Conservation (phyloP, 768 basidiomycete genomes). For the Lactarius evosmus region DNA sequence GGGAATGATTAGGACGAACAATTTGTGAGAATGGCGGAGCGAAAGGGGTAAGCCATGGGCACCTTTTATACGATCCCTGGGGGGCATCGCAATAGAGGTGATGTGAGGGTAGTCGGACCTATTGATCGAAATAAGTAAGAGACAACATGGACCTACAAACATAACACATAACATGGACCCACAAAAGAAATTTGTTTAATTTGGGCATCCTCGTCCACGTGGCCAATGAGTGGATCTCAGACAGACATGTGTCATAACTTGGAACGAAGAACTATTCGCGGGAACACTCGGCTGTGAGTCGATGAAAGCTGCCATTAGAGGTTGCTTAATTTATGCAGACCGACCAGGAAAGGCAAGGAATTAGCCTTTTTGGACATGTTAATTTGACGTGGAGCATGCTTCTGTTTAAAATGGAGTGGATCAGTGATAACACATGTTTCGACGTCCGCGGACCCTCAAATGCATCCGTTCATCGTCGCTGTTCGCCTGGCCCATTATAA, state of each 20-base stretch:
- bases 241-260: slow-evolving; percentile 15
- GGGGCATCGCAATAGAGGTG: background rate
- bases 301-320: background rate
- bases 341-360: slow-evolving; percentile 9
- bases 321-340: slow-evolving; percentile 19
- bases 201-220: background rate
- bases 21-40: background rate
- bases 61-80: slow-evolving; percentile 9
- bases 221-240: slow-evolving; percentile 12
- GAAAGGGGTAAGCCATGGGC: background rate
- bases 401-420: slow-evolving; percentile 12
- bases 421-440: slow-evolving; percentile 28
- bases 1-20: background rate
- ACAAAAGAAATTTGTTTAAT: slow-evolving; percentile 8
- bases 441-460: slow-evolving; percentile 25
- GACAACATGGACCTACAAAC: slow-evolving; percentile 12
- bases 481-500: slow-evolving; percentile 20
- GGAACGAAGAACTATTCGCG: slow-evolving; percentile 10
- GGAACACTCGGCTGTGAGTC: no score
- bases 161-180: slow-evolving; percentile 15
- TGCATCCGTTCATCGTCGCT: slow-evolving; percentile 23
- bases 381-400: slow-evolving; percentile 23
- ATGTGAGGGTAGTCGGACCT: background rate
- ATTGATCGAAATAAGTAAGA: background rate
- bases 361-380: slow-evolving; percentile 17